Base-by-base conservation (phyloP, 2,329 filamentous ascomycete genomes). In the Aspergillus persii region DNA sequence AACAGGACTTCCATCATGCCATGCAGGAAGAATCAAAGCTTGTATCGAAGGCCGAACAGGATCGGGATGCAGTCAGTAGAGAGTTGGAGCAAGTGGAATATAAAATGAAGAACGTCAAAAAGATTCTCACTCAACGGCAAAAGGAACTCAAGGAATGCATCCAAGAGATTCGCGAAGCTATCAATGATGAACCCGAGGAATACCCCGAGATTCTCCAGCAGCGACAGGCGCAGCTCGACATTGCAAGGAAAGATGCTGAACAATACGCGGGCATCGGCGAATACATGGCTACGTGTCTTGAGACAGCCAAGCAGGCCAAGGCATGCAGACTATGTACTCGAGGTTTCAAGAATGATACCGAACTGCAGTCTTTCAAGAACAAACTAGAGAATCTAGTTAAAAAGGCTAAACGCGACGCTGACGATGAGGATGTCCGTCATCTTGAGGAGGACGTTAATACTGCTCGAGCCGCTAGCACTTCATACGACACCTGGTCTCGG, bases 11-110 rank as follows among this genome's bases (percentile, higher is more conserved):
- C 64, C 87, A 95, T 65, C 76, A 79, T 2, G 80, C 83, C 3
- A 68, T 92, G 8, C 81, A 85, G 50, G 76, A 82, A 41, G 89
- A 88, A 66, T 81, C 75, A 27, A 79, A 80, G 39, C 74, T 81
- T 27, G 80, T 92, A 31, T 80, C 82, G 11, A 86, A 90, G 41
- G 86, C 87, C 4, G 87, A 90, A 70, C 85, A 84, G 51, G 83
- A 86, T 59, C 87, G 91, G 53, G 92, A 96, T 60, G 83, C 84
- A 44, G 81, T 86, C 2, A 85, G 84, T 63, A 85, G 90, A 64
- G 89, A 93, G 67, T 81, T 94, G 31, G 89, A 91, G 68, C 89
- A 93, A 64, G 77, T 92, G 9, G 89, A 92, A 61, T 92, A 86
- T 73, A 87, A 86, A 68, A 78, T 96, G 36, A 88, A 86, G 50